Evolutionary conservation across 805 yeast genomes (phyloP).

Genomic region (Nakazawaea molendinolei): DNA sequence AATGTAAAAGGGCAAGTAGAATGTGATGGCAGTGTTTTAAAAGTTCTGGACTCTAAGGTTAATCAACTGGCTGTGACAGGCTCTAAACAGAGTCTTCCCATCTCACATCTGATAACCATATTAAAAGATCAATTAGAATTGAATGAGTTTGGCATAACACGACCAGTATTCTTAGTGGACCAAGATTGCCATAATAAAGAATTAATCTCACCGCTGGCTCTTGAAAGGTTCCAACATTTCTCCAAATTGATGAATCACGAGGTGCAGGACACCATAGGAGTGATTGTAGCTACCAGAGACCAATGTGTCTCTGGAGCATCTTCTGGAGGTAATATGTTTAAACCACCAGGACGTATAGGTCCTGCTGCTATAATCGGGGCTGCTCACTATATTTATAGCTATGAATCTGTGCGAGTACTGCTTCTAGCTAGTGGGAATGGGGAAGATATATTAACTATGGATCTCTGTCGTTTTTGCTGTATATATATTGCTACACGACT

Average conservation of each 20-base stretch:
- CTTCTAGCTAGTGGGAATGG: conserved; percentile 49
- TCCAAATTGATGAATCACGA: conserved; percentile 1
- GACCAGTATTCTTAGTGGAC: conserved; percentile 26
- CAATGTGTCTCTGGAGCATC: conserved; percentile 29
- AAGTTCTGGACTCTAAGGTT: conserved; percentile 8
- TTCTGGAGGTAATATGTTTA: conserved; percentile 50
- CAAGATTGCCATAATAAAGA: conserved; percentile 2
- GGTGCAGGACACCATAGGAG: conserved; percentile 42
- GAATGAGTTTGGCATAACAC: conserved; percentile 25
- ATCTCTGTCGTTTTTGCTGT: conserved; percentile 30
- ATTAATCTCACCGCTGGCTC: background rate
- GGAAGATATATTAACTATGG: conserved; percentile 42
- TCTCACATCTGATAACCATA: conserved; percentile 21
- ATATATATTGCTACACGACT: conserved; percentile 11
- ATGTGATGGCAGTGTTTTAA: conserved; percentile 36
- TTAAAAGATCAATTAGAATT: conserved; percentile 19
- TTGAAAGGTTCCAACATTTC: background rate
- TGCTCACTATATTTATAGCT: conserved; percentile 25
- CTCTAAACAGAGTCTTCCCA: conserved; percentile 23
- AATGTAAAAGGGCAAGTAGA: conserved; percentile 33
- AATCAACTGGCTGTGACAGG: conserved; percentile 17
- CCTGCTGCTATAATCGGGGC: conserved; percentile 48
- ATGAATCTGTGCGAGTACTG: conserved; percentile 20
- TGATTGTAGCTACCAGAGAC: conserved; percentile 19
- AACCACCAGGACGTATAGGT: conserved; percentile 43